Conservation (phyloP, 805 yeast species). For the Cephaloascus fragrans region DNA sequence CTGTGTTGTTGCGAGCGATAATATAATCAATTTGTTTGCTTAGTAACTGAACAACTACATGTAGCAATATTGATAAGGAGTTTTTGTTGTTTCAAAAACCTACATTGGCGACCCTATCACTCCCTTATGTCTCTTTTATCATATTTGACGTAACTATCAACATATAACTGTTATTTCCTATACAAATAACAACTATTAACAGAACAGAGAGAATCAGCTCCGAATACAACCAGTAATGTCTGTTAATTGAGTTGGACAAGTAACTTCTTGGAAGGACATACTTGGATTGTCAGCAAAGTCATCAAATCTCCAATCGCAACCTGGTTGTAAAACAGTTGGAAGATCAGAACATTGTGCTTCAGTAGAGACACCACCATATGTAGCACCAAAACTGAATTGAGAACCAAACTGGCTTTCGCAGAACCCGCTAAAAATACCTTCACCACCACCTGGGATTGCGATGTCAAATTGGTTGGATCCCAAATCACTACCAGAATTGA, state of each 20-base stretch:
- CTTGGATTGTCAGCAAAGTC: constrained; percentile 5
- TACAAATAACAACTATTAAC: too few relatives aligned
- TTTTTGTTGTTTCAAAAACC: too few relatives aligned
- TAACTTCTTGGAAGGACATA: constrained; percentile 3
- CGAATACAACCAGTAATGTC: constrained; percentile 3
- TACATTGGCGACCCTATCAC: too few relatives aligned
- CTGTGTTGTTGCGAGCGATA: too few relatives aligned
- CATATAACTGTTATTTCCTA: too few relatives aligned
- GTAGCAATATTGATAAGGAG: too few relatives aligned
- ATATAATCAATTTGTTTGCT: too few relatives aligned
- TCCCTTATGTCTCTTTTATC: too few relatives aligned
- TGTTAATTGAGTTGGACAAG: constrained; percentile 5
- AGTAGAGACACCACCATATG: constrained; percentile 4
- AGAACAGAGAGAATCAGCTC: constrained; percentile 3
- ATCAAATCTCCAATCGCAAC: constrained; percentile 5
- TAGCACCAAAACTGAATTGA: constrained; percentile 3
- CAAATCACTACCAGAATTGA: constrained; percentile 3
- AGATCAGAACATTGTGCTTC: constrained; percentile 2
- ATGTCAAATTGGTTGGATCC: constrained; percentile 3
- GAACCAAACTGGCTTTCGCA: constrained; percentile 2
- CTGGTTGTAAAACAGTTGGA: constrained; percentile 3
- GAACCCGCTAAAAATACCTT: constrained; percentile 3
- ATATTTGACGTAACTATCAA: too few relatives aligned
- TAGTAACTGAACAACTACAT: too few relatives aligned
- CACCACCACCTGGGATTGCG: constrained; percentile 5